Conservation (phyloP, 2,329 filamentous ascomycete species). For the Hymenoscyphus infarciens region DNA sequence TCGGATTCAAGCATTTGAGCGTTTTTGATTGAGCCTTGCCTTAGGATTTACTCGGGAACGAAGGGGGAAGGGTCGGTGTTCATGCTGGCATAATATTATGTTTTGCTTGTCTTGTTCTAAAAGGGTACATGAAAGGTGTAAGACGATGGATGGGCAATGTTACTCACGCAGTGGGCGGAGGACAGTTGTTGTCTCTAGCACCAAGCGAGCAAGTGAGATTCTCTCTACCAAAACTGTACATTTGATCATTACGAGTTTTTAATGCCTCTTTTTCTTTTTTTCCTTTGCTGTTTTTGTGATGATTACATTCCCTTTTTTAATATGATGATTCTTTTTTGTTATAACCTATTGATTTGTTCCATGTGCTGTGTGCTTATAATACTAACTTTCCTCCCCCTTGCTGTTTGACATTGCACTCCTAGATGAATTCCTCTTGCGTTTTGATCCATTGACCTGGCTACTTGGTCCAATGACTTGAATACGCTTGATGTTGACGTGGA, state of each 20-base stretch:
- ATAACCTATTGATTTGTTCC: too few species aligned
- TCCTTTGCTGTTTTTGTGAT: background rate
- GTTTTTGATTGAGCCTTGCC: slow-evolving; percentile 19
- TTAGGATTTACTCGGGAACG: slow-evolving; percentile 7
- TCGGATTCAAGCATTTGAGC: slow-evolving; percentile 24
- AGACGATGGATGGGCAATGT: slow-evolving; percentile 8
- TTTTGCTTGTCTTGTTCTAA: slow-evolving; percentile 5
- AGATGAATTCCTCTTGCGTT: too few species aligned
- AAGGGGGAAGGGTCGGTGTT: slow-evolving; percentile 3
- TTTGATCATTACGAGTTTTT: slow-evolving; percentile 22
- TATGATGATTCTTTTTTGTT: background rate
- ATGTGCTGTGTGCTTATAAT: too few species aligned
- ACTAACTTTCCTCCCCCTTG: too few species aligned
- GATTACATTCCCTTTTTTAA: background rate
- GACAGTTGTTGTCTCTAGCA: slow-evolving; percentile 20
- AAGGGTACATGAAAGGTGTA: slow-evolving; percentile 18
- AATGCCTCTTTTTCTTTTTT: slow-evolving; percentile 11
- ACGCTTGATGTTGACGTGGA: too few species aligned
- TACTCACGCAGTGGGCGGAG: slow-evolving; percentile 4
- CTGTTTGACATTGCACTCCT: too few species aligned
- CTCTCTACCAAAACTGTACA: slow-evolving; percentile 28
- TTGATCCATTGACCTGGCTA: too few species aligned
- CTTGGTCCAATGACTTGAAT: too few species aligned
- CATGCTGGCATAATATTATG: slow-evolving; percentile 14
- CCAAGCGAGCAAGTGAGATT: slow-evolving; percentile 27